Base-by-base conservation (phyloP, 2,329 filamentous ascomycete species). In the Alternaria hordeiaustralica region DNA sequence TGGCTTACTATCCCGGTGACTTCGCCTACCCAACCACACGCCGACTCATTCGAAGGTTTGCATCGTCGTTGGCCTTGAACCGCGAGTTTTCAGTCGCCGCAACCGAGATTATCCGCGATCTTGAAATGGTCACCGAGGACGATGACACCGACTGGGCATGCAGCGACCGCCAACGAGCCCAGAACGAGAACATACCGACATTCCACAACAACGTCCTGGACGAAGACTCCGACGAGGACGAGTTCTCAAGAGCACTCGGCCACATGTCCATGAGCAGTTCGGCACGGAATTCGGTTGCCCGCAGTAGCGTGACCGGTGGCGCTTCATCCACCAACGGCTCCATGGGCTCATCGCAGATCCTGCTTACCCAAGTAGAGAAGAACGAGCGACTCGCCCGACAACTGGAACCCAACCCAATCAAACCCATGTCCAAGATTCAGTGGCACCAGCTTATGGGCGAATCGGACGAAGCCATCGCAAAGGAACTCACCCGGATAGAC, bases 121-220 rank as follows among this genome's bases (percentile, higher is more conserved):
- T 98, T 15, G 91, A 94, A 49, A 85, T 86, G 54, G 90, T 94
- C 2, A 84, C 88, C 6, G 92, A 97, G 73, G 94, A 98, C 75
- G 96, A 98, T 73, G 95, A 99, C 76, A 92, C 92, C 0, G 90
- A 92, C 12, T 99, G 96, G 96, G 93, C 92, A n/a, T 92, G 90
- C 73, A 88, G 89, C 50, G 95, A 98, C 74, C 87, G 89, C 21
- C 84, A 88, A 69, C 81, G 83, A 18, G 83, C 84, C 47, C 79
- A 79, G 60, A 75, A 76, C 30, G 81, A 81, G 44, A 78, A 75
- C 56, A 75, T 75, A 47, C 82, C 83, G 49, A 82, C 81, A 76
- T 74, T 79, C 77, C 58, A 81, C 77, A 69, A 81, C 77, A 75
- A 67, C 20, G 70, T 84, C 77, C 80, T 68, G 74, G 77, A 79